Conservation (phyloP, 768 basidiomycete genomes). For the Tylopilus intermedius region DNA sequence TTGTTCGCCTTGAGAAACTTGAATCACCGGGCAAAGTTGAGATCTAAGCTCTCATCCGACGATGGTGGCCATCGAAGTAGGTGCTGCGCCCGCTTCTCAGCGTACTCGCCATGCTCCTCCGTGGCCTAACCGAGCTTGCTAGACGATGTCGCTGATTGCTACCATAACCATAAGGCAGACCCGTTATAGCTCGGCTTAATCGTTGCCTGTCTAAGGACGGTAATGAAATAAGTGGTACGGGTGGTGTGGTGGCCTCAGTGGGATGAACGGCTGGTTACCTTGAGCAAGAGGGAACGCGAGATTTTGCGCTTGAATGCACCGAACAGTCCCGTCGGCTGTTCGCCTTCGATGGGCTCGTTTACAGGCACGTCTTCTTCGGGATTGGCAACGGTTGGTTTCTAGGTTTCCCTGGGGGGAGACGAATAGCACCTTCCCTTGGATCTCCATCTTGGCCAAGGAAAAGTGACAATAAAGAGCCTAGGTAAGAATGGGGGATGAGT, state of each 20-base stretch:
- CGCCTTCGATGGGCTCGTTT: conserved; percentile 43
- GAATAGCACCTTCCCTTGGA: conserved; percentile 79
- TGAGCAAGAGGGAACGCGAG: conserved; percentile 45
- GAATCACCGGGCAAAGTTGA: conserved; percentile 84
- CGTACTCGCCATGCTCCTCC: conserved; percentile 33
- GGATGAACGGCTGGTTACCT: conserved; percentile 41
- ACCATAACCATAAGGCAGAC: conserved; percentile 73
- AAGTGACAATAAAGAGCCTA: conserved; percentile 75
- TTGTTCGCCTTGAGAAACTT: conserved; percentile 76
- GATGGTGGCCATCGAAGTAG: conserved; percentile 40
- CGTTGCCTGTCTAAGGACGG: conserved; percentile 40
- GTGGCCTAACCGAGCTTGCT: conserved; percentile 43
- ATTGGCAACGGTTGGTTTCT: conserved; percentile 17
- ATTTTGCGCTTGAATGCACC: conserved; percentile 44
- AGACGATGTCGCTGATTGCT: conserved; percentile 52
- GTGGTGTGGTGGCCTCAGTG: conserved; percentile 30
- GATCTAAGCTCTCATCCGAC: conserved; percentile 44
- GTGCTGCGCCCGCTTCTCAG: conserved; percentile 49
- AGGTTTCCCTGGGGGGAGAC: conserved; percentile 71
- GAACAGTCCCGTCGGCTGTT: conserved; percentile 32
- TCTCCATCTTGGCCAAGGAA: conserved; percentile 84
- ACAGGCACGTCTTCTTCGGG: conserved; percentile 11
- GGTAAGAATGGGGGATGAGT: not conserved
- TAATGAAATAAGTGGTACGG: conserved; percentile 45
- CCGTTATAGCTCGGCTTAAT: conserved; percentile 56